Conservation (phyloP, 345 rosid genomes). For the Euclidium syriacum region DNA sequence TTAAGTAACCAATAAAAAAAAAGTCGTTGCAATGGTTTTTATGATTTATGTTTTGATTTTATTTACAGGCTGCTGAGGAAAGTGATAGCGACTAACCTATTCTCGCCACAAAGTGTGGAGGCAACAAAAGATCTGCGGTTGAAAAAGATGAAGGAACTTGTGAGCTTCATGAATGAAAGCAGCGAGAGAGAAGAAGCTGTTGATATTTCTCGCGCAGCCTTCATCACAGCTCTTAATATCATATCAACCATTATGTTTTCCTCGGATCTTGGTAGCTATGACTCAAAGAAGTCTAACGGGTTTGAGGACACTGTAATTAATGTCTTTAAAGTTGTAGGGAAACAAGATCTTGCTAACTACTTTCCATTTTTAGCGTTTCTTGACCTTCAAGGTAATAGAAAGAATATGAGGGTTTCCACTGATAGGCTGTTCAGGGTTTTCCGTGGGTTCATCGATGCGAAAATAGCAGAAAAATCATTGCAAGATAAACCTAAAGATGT, state of each 20-base stretch:
- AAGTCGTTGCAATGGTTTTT: too few species aligned
- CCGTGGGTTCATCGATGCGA: conserved; percentile 24
- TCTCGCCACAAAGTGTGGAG: conserved; percentile 21
- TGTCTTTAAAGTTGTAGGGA: conserved; percentile 37
- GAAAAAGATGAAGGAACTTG: conserved; percentile 25
- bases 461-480: not conserved
- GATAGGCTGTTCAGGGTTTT: conserved; percentile 25
- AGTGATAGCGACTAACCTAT: conserved; percentile 7
- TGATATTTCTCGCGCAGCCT: conserved; percentile 38
- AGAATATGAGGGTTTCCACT: not conserved
- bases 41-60: not conserved
- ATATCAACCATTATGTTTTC: conserved; percentile 44
- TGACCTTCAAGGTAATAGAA: conserved; percentile 39
- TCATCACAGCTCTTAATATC: conserved; percentile 35
- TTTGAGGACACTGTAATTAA: conserved; percentile 33
- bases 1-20: too few species aligned
- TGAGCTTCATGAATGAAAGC: conserved; percentile 23
- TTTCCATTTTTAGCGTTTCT: conserved; percentile 39
- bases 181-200: conserved; percentile 29
- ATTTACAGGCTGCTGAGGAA: conserved; percentile 15
- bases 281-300: not conserved
- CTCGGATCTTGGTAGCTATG: conserved; percentile 32
- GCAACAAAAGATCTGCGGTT: conserved; percentile 6
- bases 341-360: conserved; percentile 38
- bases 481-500: not conserved